Base-by-base conservation (phyloP, 1,139 yeast genomes). In the Kodamaea sp. region DNA sequence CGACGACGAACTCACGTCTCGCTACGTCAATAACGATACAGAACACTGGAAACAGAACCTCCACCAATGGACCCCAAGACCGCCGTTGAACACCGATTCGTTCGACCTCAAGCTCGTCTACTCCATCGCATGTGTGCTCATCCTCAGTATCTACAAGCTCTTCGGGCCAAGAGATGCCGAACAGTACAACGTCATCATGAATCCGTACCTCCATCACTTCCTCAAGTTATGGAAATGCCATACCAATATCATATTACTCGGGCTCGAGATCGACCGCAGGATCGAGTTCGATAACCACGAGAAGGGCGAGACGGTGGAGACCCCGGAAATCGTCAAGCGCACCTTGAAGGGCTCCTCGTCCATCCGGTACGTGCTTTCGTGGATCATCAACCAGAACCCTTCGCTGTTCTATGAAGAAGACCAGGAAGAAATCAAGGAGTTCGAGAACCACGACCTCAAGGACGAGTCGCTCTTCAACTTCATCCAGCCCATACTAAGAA, bases 341-440 rank as follows among this genome's bases (percentile, higher is more conserved):
- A 70, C 77, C 0, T 65, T 83, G 9, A 69, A 80, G 42, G 90
- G 90, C 1, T 64, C 83, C 0, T 67, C 85, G 20, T 79, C 88
- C 0, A 59, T 83, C 15, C 57, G 94, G 22, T 70, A 77, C 28
- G 75, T 80, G 0, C 56, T 81, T 7, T 84, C 88, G 0, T 66
- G 81, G 44, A 66, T 80, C 12, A 53, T 84, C 31, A 82, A 83
- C 50, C 68, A 62, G 34, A 62, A 62, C 35, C 67, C 66, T 1
- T 57, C 68, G 8, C 58, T 57, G 55, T 41, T 47, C 8, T 37
- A 43, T 16, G 55, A 54, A n/a, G 53, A 49, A 9, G 45, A 36
- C 4, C 32, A 27, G 1, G 38, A 28, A n/a, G 37, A 37, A 22
- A 28, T 26, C 68, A 63, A 22, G 50, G 61, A 9, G 55, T 16